Base-by-base conservation (phyloP, 2,329 filamentous ascomycete genomes). In the Fusarium paranaense region DNA sequence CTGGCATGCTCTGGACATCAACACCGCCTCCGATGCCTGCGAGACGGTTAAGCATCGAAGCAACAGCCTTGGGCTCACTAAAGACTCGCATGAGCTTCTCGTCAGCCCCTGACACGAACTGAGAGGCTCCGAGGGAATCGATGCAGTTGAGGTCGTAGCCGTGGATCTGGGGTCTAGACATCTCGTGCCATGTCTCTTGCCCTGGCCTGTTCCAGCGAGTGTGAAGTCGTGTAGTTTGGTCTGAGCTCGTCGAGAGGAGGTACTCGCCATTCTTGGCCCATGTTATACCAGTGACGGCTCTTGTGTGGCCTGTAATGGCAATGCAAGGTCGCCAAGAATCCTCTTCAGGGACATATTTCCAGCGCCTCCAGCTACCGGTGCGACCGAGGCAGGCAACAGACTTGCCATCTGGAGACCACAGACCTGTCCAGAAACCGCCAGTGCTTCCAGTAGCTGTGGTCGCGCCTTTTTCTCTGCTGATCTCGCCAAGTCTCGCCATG, bases 1-100 rank as follows among this genome's bases (percentile, higher is more conserved):
- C 95, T 3, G 95, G 94, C 80, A 97, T 88, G 32, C 84, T 78
- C 38, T 85, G 82, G 2, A 83, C 78, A 18, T 82, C 73, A 14
- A 74, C 77, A 5, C 64, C 77, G 4, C 84, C 81, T 63, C 85
- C 82, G 67, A 95, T 90, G 6, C 89, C 91, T 72, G 92, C 92
- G 3, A 97, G 87, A 10, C 86, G 89, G 67, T 88, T 84, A 4
- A 98, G 88, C 75, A 98, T 88, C 20, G 89, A 87, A 0, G 95
- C 95, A 11, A 97, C 94, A 6, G 93, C 93, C 80, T 91, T 93
- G 7, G 97, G 97, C 83, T 98, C 92, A 79, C 93, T 92, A 82
- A 99, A 99, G 2, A 99, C 96, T 27, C 97, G 93, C 81, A 99
- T 90, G n/a, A 99, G 90, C 84, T 99, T 99, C 86, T 99, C 97